Percentiles rank a stretch among this genome's conserved stretches.
These are phyloP conservation scores for Scutellaria barbata DNA, from an alignment of 257 asterid genomes.

Conservation along the genomic window DNA sequence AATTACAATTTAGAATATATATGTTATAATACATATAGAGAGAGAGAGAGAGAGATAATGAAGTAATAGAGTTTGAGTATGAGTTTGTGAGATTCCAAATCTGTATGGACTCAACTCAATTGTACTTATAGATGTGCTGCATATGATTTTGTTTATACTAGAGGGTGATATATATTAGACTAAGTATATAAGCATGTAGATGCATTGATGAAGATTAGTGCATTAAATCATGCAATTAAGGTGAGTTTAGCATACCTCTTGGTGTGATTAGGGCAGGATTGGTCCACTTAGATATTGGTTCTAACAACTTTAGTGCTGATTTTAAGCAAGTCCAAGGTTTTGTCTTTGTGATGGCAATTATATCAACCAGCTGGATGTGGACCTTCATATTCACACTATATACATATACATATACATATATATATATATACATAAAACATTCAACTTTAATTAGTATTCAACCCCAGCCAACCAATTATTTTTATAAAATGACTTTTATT, in stretches of 20 bases:
- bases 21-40: too few relatives aligned
- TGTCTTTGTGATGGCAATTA: slow-evolving; percentile 44
- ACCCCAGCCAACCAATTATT: slow-evolving; percentile 49
- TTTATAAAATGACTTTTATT: slow-evolving; percentile 23
- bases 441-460: slow-evolving; percentile 35
- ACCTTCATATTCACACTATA: slow-evolving; percentile 38
- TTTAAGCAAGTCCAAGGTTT: slow-evolving; percentile 46
- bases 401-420: neutral
- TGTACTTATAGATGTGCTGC: too few relatives aligned
- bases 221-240: neutral
- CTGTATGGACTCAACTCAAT: too few relatives aligned
- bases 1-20: too few relatives aligned
- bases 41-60: too few relatives aligned
- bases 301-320: slow-evolving; percentile 45
- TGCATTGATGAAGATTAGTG: neutral
- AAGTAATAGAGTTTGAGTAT: too few relatives aligned
- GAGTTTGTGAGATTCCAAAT: too few relatives aligned
- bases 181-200: neutral
- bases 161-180: neutral
- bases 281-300: slow-evolving; percentile 40
- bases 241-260: slow-evolving; percentile 35
- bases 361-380: slow-evolving; percentile 44
- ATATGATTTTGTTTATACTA: too few relatives aligned
- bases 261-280: slow-evolving; percentile 27
- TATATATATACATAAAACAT: slow-evolving; percentile 24